phyloP scores from a whole-genome alignment of 2,329 filamentous ascomycete genomes.

The Exophiala viscosa region DNA sequence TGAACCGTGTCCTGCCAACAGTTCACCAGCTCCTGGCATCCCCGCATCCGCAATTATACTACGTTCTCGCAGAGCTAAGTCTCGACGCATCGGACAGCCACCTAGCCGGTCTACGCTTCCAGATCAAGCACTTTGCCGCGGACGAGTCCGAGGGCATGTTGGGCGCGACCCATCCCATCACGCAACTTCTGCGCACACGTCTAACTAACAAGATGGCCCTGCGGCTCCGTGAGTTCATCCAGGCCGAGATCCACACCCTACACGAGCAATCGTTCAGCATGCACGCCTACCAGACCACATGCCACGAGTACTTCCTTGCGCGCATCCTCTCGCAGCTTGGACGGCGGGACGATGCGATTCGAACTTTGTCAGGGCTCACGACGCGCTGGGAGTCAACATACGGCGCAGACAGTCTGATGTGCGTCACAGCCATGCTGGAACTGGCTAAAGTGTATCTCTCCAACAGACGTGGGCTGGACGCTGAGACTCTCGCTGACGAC shows the following conservation, averaged over 20 bases:
- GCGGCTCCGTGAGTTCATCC: constrained; percentile 12
- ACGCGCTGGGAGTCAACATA: constrained; percentile 3
- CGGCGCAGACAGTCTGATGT: constrained; percentile 9
- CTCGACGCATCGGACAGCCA: constrained; percentile 8
- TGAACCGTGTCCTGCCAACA: constrained; percentile 1
- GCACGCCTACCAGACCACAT: constrained; percentile 5
- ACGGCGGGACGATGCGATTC: not conserved
- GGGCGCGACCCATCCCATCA: constrained; percentile 10
- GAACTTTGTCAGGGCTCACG: constrained; percentile 4
- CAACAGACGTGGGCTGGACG: not conserved
- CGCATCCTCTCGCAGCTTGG: constrained; percentile 11
- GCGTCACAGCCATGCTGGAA: constrained; percentile 13
- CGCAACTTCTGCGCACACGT: constrained; percentile 4
- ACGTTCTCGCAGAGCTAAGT: constrained; percentile 11
- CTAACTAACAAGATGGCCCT: not conserved
- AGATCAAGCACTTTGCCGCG: constrained; percentile 7
- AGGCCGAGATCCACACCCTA: constrained; percentile 10
- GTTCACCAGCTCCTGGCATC: constrained; percentile 4
- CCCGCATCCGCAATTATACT: constrained; percentile 12
- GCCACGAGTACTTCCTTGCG: constrained; percentile 12
- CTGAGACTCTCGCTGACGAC: constrained; percentile 7
- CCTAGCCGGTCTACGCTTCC: constrained; percentile 9
- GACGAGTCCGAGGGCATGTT: constrained; percentile 3
- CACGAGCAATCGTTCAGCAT: constrained; percentile 8
- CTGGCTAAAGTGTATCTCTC: constrained; percentile 9